Percentiles rank a stretch among this genome's conserved stretches.
Evolutionary conservation across 345 rosid species (phyloP).

Genomic region (Eucalyptus tenuipes): DNA sequence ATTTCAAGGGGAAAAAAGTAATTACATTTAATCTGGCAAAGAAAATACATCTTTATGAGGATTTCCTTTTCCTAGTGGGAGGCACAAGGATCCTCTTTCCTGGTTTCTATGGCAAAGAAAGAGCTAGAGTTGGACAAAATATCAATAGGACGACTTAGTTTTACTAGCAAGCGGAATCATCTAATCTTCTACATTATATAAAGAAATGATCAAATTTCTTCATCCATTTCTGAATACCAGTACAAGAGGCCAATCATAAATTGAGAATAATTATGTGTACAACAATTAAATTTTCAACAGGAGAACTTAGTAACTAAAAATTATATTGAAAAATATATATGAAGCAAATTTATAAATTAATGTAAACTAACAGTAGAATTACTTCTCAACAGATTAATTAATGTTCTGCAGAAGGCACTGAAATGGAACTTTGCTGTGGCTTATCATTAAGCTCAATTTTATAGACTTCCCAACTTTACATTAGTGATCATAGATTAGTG

Average conservation of each 20-base stretch:
- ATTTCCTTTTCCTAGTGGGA: not conserved
- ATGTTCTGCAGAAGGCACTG: not conserved
- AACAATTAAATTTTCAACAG: not conserved
- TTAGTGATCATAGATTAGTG: not conserved
- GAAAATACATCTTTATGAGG: not conserved
- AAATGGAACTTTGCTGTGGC: not conserved
- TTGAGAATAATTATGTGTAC: not conserved
- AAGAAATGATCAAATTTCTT: not conserved
- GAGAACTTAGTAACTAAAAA: not conserved
- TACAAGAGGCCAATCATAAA: not conserved
- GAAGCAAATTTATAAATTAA: not conserved
- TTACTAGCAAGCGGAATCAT: not conserved
- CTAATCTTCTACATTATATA: not conserved
- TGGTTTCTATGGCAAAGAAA: not conserved
- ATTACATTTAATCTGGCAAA: not conserved
- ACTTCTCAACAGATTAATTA: not conserved
- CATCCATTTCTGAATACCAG: not conserved
- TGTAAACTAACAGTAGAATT: not conserved
- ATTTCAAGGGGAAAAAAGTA: not conserved
- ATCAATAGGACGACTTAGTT: not conserved
- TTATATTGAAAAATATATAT: not conserved
- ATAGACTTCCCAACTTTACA: not conserved
- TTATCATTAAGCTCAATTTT: not conserved
- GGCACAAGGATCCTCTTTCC: not conserved
- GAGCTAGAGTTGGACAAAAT: not conserved